These are phyloP conservation scores for Hibiscus syriacus DNA, from an alignment of 345 rosid genomes.

Conservation along the genomic window DNA sequence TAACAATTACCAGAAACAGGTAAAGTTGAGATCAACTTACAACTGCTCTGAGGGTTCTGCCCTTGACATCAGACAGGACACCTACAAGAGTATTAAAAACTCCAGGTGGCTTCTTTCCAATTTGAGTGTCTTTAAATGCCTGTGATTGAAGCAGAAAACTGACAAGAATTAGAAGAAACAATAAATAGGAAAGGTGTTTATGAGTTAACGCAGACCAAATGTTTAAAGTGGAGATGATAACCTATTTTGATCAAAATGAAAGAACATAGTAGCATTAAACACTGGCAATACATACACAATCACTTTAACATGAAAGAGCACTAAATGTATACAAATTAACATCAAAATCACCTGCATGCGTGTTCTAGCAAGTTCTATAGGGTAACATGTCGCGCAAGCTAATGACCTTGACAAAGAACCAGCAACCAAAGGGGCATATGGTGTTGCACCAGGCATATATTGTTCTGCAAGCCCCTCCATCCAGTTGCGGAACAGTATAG, in stretches of 20 bases:
- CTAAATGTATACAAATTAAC: background rate
- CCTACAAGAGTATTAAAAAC: conserved; percentile 64
- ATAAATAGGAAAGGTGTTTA: background rate
- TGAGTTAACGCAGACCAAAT: background rate
- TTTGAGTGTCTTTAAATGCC: conserved; percentile 77
- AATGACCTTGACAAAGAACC: conserved; percentile 87
- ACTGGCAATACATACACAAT: background rate
- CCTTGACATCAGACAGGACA: conserved; percentile 59
- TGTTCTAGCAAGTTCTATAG: conserved; percentile 94
- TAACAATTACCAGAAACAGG: background rate
- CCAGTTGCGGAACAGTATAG: conserved; percentile 73
- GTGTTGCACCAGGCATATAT: conserved; percentile 37
- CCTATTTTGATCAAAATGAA: background rate
- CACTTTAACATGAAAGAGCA: background rate
- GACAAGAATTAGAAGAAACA: background rate
- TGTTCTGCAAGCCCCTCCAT: conserved; percentile 51
- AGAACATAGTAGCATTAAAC: background rate
- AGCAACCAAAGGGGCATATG: conserved; percentile 63
- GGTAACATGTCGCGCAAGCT: conserved; percentile 89
- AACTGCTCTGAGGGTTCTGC: conserved; percentile 28
- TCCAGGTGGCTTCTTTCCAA: conserved; percentile 69
- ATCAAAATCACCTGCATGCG: conserved; percentile 77
- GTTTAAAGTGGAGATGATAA: background rate
- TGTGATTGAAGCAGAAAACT: conserved; percentile 1
- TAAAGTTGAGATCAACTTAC: conserved; percentile 38